These are phyloP conservation scores for Musa schizocarpa DNA, from an alignment of 176 grass and related monocot genomes.

Conservation along the genomic window DNA sequence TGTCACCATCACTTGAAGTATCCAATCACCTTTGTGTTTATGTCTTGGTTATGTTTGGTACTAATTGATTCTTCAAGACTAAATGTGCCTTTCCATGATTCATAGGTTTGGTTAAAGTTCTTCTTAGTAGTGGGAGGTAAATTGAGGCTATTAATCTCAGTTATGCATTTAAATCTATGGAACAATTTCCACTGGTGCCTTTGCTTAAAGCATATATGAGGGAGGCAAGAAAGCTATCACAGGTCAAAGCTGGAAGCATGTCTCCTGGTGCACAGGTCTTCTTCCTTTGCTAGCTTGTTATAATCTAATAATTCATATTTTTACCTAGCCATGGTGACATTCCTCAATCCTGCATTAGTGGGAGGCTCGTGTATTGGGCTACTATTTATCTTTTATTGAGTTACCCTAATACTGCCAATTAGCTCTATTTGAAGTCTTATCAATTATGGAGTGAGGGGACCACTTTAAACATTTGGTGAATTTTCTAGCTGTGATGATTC, in stretches of 20 bases:
- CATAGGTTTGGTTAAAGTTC: conserved; percentile 65
- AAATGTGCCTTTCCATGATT: neutral
- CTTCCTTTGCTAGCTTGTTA: conserved; percentile 11
- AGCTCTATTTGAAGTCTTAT: too few species aligned
- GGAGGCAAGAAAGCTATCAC: conserved; percentile 51
- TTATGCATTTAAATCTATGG: conserved; percentile 62
- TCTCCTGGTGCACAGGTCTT: conserved; percentile 68
- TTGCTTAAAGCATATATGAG: conserved; percentile 74
- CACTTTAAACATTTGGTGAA: too few species aligned
- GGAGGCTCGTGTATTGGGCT: too few species aligned
- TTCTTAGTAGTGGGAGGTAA: conserved; percentile 59
- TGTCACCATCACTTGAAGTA: neutral
- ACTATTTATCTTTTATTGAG: too few species aligned
- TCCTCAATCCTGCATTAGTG: too few species aligned
- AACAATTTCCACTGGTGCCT: conserved; percentile 62
- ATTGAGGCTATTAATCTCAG: conserved; percentile 79
- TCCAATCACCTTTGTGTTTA: neutral
- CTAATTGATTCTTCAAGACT: neutral
- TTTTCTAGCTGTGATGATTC: too few species aligned
- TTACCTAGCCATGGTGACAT: neutral
- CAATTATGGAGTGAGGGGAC: too few species aligned
- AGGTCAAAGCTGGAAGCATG: conserved; percentile 54
- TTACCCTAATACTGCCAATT: too few species aligned
- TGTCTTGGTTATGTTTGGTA: neutral
- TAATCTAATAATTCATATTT: neutral